These are phyloP conservation scores for Gonapodya prolifera DNA, from an alignment of 192 early-diverging fungal species.

Conservation along the genomic window DNA sequence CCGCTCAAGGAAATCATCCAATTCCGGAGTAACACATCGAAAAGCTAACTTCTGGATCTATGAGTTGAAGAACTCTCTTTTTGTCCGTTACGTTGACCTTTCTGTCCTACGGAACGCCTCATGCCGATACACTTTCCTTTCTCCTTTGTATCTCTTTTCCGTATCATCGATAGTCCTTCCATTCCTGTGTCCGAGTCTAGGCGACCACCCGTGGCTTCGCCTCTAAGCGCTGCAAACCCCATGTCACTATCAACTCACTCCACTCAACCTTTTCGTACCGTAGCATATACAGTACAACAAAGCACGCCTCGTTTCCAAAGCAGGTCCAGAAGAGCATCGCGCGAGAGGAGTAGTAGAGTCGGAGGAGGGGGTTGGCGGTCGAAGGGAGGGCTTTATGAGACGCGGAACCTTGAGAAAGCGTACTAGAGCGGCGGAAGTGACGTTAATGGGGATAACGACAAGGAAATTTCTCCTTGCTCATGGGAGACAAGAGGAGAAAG, in stretches of 20 bases:
- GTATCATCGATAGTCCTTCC: too few species aligned
- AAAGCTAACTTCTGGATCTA: too few species aligned
- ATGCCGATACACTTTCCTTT: too few species aligned
- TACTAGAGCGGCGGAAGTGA: conserved; percentile 23
- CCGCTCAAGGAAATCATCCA: too few species aligned
- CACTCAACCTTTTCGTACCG: conserved; percentile 19
- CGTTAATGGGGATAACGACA: not conserved
- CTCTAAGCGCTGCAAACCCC: conserved; percentile 8
- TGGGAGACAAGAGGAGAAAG: not conserved
- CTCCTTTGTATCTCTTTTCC: too few species aligned
- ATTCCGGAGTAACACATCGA: too few species aligned
- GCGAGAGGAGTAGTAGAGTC: conserved; percentile 71
- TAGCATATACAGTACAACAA: conserved; percentile 75
- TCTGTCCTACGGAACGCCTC: too few species aligned
- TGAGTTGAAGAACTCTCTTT: too few species aligned
- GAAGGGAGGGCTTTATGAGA: conserved; percentile 84
- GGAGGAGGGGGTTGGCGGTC: conserved; percentile 60
- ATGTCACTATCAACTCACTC: conserved; percentile 15
- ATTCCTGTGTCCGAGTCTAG: too few species aligned
- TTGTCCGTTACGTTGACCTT: too few species aligned
- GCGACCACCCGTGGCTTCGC: conserved; percentile 9
- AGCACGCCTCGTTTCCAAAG: conserved; percentile 83
- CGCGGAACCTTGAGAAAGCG: conserved; percentile 64
- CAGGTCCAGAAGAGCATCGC: conserved; percentile 82
- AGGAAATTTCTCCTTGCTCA: too few species aligned